Conservation (phyloP, 768 basidiomycete genomes). For the Rhodotorula graminis region DNA sequence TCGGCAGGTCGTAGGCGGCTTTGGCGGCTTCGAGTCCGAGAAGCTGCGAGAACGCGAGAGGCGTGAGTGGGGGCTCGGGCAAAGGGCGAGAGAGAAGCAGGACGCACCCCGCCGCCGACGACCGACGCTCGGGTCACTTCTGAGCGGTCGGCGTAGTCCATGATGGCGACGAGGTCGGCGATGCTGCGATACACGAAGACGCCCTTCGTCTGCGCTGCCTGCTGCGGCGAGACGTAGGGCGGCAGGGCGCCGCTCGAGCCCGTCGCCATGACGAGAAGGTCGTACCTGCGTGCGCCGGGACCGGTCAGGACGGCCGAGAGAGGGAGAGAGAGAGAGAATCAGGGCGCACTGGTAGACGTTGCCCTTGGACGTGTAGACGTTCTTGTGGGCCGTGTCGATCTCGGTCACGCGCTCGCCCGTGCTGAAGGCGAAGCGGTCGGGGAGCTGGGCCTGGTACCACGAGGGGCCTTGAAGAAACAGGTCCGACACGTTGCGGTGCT, state of each 20-base stretch:
- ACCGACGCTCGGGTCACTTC: slow-evolving; percentile 54
- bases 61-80: too few species aligned
- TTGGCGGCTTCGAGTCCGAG: slow-evolving; percentile 72
- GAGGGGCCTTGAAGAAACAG: slow-evolving; percentile 58
- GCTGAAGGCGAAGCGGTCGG: slow-evolving; percentile 57
- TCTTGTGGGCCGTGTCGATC: slow-evolving; percentile 47
- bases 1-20: slow-evolving; percentile 60
- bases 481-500: slow-evolving; percentile 58
- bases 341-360: slow-evolving; percentile 45
- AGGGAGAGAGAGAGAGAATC: not conserved
- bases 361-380: slow-evolving; percentile 53
- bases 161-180: slow-evolving; percentile 62
- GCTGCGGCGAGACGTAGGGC: slow-evolving; percentile 53
- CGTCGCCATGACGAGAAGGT: slow-evolving; percentile 64
- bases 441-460: slow-evolving; percentile 50
- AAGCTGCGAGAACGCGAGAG: not conserved
- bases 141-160: slow-evolving; percentile 56
- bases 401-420: slow-evolving; percentile 50
- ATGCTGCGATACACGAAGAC: slow-evolving; percentile 62
- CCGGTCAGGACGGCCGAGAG: not conserved
- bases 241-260: slow-evolving; percentile 65
- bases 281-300: slow-evolving; percentile 48
- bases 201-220: slow-evolving; percentile 53
- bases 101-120: slow-evolving; percentile 61
- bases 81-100: not conserved